Conservation (phyloP, 1,284 basidiomycete species). For the Marasmius fiardii region DNA sequence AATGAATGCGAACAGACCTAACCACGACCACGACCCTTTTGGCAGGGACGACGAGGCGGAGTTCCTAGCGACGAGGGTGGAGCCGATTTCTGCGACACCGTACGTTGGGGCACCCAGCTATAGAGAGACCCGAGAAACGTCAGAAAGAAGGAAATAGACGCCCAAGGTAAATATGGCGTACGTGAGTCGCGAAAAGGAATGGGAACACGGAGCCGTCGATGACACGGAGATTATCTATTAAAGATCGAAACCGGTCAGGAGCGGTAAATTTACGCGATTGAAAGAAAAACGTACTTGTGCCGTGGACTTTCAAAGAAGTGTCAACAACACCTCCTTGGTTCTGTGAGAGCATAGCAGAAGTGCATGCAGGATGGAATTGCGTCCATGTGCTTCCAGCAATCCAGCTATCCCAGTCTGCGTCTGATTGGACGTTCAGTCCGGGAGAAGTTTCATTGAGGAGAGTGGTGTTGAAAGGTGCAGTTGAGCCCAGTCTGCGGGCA, state of each 20-base stretch:
- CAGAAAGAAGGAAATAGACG: neutral
- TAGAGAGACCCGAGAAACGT: conserved; percentile 4
- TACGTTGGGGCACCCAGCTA: conserved; percentile 49
- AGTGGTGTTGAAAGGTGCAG: conserved; percentile 33
- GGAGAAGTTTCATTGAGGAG: conserved; percentile 37
- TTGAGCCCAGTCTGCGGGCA: conserved; percentile 40
- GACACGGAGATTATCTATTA: conserved; percentile 43
- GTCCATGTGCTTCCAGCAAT: conserved; percentile 31
- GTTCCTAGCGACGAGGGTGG: conserved; percentile 38
- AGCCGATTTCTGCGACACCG: conserved; percentile 57
- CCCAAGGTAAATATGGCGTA: conserved; percentile 21
- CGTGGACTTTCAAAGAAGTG: conserved; percentile 34
- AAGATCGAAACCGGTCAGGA: neutral
- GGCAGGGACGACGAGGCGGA: neutral
- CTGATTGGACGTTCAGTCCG: conserved; percentile 34
- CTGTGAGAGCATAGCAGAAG: conserved; percentile 42
- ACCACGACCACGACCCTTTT: conserved; percentile 1
- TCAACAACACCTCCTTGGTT: conserved; percentile 42
- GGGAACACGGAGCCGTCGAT: conserved; percentile 56
- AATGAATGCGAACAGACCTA: conserved; percentile 2
- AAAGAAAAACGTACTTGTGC: conserved; percentile 20
- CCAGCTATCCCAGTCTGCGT: conserved; percentile 47
- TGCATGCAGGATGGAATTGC: conserved; percentile 46
- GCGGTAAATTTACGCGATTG: neutral
- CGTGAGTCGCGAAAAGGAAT: conserved; percentile 48